Evolutionary conservation across 78 protist genomes (phyloP), one percentile per base, ranked within the genome.

Genomic region (Monocercomonoides exilis): DNA sequence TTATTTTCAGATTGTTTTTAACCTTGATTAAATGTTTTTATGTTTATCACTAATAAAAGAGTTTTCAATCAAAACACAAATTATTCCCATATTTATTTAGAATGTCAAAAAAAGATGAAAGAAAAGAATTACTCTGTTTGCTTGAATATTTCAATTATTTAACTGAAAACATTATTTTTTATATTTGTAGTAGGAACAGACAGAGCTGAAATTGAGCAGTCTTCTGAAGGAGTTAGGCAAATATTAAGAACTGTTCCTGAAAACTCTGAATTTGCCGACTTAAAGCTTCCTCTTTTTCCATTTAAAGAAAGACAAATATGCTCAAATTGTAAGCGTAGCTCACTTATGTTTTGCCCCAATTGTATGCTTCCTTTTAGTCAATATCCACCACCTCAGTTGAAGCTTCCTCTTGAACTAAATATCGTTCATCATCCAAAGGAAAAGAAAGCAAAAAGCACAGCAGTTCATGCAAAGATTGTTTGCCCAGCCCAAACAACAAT

Each of bases 381-480:
- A 54, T 11, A 29, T 54, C 70, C 70, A 29, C 38, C 21, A 29
- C 70, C 70, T 54, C 21, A 11, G 70, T 21, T 54, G 38, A 54
- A 54, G 38, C 70, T 54, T 54, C 70, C 70, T 29, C 70, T 54
- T 21, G 38, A 11, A 11, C 70, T 79, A 38, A 5, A 79, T 32
- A 86, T 70, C 34, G 32, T 86, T 32, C 88, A 86, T 6, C 88
- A 86, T 36, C 88, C 88, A 34, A 32, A 86, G 21, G 88, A 86
- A 41, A 86, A 86, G 32, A 4, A 11, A 70, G 5, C 84, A 3
- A 86, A 86, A 41, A 86, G 88, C 32, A 86, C 88, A 41, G 88
- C 88, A 29, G 32, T 86, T 6, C 88, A 86, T 46, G 88, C 88
- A 32, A 36, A 3, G 35, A 41, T 86, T 5, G 36, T 86, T 33